phyloP scores from a whole-genome alignment of 2,329 filamentous ascomycete genomes.

The Thielaviopsis populi region DNA sequence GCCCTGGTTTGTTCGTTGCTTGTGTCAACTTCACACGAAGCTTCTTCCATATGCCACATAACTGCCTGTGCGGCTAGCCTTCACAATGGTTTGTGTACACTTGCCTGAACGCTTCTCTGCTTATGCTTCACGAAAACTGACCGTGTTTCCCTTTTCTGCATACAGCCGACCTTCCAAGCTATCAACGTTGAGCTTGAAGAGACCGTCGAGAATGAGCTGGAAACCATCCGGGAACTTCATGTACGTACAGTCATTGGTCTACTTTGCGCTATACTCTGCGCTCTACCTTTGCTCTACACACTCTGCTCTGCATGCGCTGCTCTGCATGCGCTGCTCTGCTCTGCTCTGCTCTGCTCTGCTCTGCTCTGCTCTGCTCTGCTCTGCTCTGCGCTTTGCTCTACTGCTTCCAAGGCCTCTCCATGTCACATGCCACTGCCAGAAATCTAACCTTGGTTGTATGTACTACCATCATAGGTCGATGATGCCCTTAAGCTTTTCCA shows the following conservation, averaged over 20 bases:
- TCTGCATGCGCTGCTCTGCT: background rate
- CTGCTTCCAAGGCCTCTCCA: background rate
- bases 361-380: background rate
- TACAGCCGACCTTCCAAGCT: conserved; percentile 57
- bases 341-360: background rate
- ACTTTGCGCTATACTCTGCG: too few species aligned
- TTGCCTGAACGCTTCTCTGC: background rate
- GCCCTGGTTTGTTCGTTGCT: too few species aligned
- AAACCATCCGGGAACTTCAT: conserved; percentile 89
- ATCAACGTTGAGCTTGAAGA: conserved; percentile 92
- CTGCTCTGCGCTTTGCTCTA: background rate
- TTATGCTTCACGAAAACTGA: background rate
- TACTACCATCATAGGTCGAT: conserved; percentile 48
- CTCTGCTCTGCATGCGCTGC: background rate
- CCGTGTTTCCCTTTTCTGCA: background rate
- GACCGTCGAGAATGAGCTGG: conserved; percentile 75
- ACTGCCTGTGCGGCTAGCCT: background rate
- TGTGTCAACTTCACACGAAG: too few species aligned
- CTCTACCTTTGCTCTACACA: too few species aligned
- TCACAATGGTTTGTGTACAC: background rate
- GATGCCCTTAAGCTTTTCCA: conserved; percentile 94
- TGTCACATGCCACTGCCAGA: background rate
- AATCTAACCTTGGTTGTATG: background rate
- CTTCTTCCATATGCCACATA: too few species aligned
- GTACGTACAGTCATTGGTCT: conserved; percentile 26